phyloP scores from a whole-genome alignment of 164 flowering plant species.

The Vitis cinerea region DNA sequence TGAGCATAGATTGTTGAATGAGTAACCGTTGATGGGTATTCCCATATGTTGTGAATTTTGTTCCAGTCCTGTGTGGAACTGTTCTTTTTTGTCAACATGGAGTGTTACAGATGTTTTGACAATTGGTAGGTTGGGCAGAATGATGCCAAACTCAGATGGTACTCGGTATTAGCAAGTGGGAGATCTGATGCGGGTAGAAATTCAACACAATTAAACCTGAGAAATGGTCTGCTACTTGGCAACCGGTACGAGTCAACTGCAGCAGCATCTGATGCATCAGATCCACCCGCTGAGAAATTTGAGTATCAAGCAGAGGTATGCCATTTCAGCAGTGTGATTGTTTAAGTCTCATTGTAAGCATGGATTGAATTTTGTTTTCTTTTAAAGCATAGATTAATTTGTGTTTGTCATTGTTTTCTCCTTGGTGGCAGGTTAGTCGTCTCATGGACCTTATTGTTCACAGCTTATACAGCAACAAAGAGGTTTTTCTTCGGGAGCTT shows the following conservation, averaged over 20 bases:
- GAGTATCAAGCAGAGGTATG: conserved; percentile 98
- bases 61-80: background rate
- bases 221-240: conserved; percentile 29
- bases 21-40: background rate
- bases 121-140: conserved; percentile 30
- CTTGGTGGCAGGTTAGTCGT: conserved; percentile 74
- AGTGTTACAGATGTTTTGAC: too few relatives aligned
- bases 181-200: conserved; percentile 6
- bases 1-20: background rate
- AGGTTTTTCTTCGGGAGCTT: conserved; percentile 91
- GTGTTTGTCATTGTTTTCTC: background rate
- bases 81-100: too few relatives aligned
- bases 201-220: conserved; percentile 21
- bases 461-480: conserved; percentile 91
- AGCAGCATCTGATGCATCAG: conserved; percentile 61
- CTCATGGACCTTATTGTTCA: conserved; percentile 98
- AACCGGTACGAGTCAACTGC: conserved; percentile 74
- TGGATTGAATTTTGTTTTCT: background rate
- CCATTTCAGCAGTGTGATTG: background rate
- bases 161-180: conserved; percentile 41
- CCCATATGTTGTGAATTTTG: background rate
- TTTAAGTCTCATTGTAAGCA: background rate
- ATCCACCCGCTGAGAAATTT: conserved; percentile 64
- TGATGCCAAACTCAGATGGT: conserved; percentile 44
- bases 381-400: background rate